Evolutionary conservation across 2,329 filamentous ascomycete genomes (phyloP).

Genomic region (Cercospora nicotianae): DNA sequence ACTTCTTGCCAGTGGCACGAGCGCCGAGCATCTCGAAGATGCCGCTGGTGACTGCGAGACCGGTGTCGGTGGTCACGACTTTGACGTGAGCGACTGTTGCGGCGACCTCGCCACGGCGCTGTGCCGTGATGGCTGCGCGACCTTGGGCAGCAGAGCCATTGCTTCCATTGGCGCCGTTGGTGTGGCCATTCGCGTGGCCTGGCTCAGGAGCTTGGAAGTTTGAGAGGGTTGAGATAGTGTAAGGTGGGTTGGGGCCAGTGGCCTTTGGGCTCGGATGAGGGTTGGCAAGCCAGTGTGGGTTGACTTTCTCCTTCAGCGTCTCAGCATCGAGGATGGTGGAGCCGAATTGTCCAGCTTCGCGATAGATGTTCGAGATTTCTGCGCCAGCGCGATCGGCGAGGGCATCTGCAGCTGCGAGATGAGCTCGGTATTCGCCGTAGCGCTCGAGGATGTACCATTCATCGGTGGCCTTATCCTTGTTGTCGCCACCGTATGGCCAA

Average conservation of each 20-base stretch:
- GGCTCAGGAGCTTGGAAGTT: slow-evolving; percentile 23
- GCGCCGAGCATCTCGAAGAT: slow-evolving; percentile 66
- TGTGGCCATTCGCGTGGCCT: slow-evolving; percentile 17
- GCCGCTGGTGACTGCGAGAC: slow-evolving; percentile 58
- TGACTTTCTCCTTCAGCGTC: slow-evolving; percentile 21
- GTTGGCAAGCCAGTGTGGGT: slow-evolving; percentile 25
- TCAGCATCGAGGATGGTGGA: slow-evolving; percentile 25
- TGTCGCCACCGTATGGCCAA: slow-evolving; percentile 65
- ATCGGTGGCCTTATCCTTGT: slow-evolving; percentile 59
- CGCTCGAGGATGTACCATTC: slow-evolving; percentile 66
- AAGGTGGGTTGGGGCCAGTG: slow-evolving; percentile 23
- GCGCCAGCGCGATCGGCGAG: slow-evolving; percentile 58
- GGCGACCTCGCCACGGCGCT: slow-evolving; percentile 59
- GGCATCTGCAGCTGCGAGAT: slow-evolving; percentile 60
- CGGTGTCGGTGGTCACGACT: slow-evolving; percentile 62
- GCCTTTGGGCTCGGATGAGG: slow-evolving; percentile 14
- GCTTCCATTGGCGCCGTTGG: slow-evolving; percentile 30
- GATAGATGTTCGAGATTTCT: slow-evolving; percentile 52
- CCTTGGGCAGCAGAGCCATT: slow-evolving; percentile 16
- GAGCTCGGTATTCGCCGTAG: slow-evolving; percentile 64
- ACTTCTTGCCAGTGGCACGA: slow-evolving; percentile 57
- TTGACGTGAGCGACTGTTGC: slow-evolving; percentile 65
- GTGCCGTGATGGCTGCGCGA: slow-evolving; percentile 50
- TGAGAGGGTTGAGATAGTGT: slow-evolving; percentile 25
- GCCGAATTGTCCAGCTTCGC: slow-evolving; percentile 34